phyloP scores from a whole-genome alignment of 257 asterid species.

The Plantago ovata region DNA sequence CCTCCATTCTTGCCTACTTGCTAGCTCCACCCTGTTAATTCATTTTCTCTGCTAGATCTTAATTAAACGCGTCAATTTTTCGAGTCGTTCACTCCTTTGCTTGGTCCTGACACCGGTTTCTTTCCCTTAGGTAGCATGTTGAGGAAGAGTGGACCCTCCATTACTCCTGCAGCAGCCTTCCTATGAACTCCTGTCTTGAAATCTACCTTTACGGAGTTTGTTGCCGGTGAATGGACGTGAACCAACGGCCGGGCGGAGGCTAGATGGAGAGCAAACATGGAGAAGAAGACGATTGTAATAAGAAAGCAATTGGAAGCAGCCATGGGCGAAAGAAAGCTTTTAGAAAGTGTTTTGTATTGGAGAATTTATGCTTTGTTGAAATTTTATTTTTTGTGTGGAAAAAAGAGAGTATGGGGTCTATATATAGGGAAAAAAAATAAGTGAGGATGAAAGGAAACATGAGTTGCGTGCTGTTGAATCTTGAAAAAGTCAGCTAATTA shows the following conservation, averaged over 20 bases:
- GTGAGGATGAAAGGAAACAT: no score
- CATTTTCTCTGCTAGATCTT: not conserved
- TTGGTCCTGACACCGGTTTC: constrained; percentile 37
- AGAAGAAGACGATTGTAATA: constrained; percentile 7
- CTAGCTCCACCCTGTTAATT: not conserved
- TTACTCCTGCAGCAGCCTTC: constrained; percentile 6
- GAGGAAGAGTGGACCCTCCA: constrained; percentile 23
- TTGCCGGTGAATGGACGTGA: not conserved
- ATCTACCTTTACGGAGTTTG: not conserved
- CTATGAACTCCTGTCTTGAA: no score
- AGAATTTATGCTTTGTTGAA: not conserved
- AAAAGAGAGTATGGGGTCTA: not conserved
- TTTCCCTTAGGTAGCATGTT: constrained; percentile 38
- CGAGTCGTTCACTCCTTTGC: constrained; percentile 27
- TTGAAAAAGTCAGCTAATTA: constrained; percentile 3
- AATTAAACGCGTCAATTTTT: constrained; percentile 30
- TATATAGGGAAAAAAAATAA: not conserved
- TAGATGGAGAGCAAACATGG: constrained; percentile 1
- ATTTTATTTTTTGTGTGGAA: constrained; percentile 10
- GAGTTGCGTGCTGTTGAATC: not conserved
- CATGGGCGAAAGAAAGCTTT: not conserved
- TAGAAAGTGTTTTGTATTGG: not conserved
- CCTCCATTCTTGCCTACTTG: no score
- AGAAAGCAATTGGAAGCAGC: not conserved
- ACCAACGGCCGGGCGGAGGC: constrained; percentile 15